Percentiles rank a stretch among this genome's conserved stretches.
These are phyloP conservation scores for Lactuca saligna DNA, from an alignment of 129 eudicot genomes.

Conservation along the genomic window DNA sequence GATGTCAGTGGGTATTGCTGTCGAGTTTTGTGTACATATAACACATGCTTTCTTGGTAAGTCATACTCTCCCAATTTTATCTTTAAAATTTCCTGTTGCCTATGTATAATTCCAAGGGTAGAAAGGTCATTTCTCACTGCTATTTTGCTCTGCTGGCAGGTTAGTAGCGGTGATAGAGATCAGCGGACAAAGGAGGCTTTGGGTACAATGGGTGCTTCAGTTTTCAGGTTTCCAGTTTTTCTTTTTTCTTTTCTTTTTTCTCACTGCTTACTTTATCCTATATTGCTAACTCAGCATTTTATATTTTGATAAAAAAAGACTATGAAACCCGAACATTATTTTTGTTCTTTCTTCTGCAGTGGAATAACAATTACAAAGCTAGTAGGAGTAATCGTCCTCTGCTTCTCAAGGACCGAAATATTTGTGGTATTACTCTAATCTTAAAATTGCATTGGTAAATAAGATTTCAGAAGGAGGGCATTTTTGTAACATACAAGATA, in stretches of 20 bases:
- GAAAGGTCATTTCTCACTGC: conserved; percentile 18
- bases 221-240: conserved; percentile 61
- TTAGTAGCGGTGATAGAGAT: conserved; percentile 79
- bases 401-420: conserved; percentile 87
- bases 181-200: conserved; percentile 87
- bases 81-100: background rate
- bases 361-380: conserved; percentile 95
- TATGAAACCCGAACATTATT: background rate
- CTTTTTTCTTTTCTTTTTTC: background rate
- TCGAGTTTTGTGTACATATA: conserved; percentile 94
- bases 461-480: too few species aligned
- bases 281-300: background rate
- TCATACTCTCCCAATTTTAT: background rate
- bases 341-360: conserved; percentile 51
- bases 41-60: conserved; percentile 99
- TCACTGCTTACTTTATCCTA: too few species aligned
- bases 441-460: background rate
- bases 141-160: conserved; percentile 37
- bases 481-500: too few species aligned
- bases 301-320: background rate
- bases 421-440: conserved; percentile 74
- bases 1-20: conserved; percentile 96
- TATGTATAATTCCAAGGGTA: conserved; percentile 1
- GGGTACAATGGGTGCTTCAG: conserved; percentile 98
- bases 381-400: conserved; percentile 93